Conservation (phyloP, 2,329 filamentous ascomycete genomes). For the Exophiala alcalophila region DNA sequence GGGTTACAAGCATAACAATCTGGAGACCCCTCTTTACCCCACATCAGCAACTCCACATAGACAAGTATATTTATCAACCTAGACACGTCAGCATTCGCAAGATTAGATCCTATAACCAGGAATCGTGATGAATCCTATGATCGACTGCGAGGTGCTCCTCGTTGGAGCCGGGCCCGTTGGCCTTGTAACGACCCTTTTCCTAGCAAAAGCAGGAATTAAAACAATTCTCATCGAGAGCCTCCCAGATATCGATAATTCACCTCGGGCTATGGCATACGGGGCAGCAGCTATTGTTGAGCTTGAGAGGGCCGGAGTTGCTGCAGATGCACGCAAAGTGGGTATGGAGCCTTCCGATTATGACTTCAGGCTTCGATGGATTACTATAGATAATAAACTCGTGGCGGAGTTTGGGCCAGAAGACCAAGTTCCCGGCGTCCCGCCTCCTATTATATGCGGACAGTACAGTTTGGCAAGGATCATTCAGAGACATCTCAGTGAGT, state of each 20-base stretch:
- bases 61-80: no score
- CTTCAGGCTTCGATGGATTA: conserved; percentile 13
- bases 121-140: no score
- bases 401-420: conserved; percentile 15
- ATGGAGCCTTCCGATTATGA: conserved; percentile 17
- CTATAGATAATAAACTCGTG: conserved; percentile 11
- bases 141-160: conserved; percentile 28
- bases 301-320: conserved; percentile 14
- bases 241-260: conserved; percentile 15
- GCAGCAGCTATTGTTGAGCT: conserved; percentile 11
- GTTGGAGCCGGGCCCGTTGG: conserved; percentile 35
- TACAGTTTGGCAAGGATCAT: conserved; percentile 26
- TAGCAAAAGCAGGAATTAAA: conserved; percentile 33
- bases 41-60: no score
- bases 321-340: conserved; percentile 14
- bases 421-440: conserved; percentile 10
- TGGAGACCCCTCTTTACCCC: no score
- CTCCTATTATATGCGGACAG: conserved; percentile 19
- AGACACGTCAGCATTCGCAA: not conserved
- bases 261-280: conserved; percentile 15
- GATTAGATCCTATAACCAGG: no score
- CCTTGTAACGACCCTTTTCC: conserved; percentile 33
- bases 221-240: conserved; percentile 25
- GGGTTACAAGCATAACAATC: no score
- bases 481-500: conserved; percentile 19